Percentiles rank a stretch among this genome's conserved stretches.
Evolutionary conservation across 2,329 filamentous ascomycete genomes (phyloP).

Genomic region (Amauroascus verrucosus): DNA sequence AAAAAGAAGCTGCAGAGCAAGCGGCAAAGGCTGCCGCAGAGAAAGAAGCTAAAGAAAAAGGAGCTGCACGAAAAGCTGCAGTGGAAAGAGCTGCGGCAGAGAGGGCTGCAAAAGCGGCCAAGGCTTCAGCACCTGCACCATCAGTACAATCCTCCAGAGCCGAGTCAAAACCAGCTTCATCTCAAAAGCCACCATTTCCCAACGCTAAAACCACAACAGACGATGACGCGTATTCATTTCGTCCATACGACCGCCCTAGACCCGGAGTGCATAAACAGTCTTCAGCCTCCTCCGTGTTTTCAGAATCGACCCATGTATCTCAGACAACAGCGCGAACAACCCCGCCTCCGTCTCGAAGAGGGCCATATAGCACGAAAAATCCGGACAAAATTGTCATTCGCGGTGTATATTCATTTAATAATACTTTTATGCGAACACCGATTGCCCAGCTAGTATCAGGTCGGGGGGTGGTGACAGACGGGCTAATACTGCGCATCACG

Average conservation of each 20-base stretch:
- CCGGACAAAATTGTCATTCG: slow-evolving; percentile 94
- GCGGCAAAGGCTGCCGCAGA: slow-evolving; percentile 19
- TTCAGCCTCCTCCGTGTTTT: slow-evolving; percentile 62
- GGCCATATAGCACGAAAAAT: slow-evolving; percentile 75
- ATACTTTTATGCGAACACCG: slow-evolving; percentile 76
- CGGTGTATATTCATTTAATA: slow-evolving; percentile 86
- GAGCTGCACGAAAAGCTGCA: neutral
- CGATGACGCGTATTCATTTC: slow-evolving; percentile 60
- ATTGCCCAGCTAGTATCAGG: slow-evolving; percentile 81
- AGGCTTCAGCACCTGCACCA: slow-evolving; percentile 10
- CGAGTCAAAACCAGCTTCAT: slow-evolving; percentile 26
- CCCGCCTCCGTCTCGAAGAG: slow-evolving; percentile 66
- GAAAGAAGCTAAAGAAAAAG: slow-evolving; percentile 16
- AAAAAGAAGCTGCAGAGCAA: slow-evolving; percentile 30
- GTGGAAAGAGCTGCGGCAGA: slow-evolving; percentile 16
- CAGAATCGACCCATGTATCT: slow-evolving; percentile 80
- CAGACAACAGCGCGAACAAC: slow-evolving; percentile 75
- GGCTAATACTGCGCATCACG: slow-evolving; percentile 80
- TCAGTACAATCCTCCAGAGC: slow-evolving; percentile 17
- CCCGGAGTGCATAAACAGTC: slow-evolving; percentile 40
- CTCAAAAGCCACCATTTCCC: slow-evolving; percentile 19
- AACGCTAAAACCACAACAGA: slow-evolving; percentile 41
- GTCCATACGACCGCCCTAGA: slow-evolving; percentile 60
- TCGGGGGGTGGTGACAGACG: slow-evolving; percentile 78
- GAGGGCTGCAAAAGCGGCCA: neutral